These are phyloP conservation scores for Alternaria consortialis DNA, from an alignment of 2,329 filamentous ascomycete genomes.

Conservation along the genomic window DNA sequence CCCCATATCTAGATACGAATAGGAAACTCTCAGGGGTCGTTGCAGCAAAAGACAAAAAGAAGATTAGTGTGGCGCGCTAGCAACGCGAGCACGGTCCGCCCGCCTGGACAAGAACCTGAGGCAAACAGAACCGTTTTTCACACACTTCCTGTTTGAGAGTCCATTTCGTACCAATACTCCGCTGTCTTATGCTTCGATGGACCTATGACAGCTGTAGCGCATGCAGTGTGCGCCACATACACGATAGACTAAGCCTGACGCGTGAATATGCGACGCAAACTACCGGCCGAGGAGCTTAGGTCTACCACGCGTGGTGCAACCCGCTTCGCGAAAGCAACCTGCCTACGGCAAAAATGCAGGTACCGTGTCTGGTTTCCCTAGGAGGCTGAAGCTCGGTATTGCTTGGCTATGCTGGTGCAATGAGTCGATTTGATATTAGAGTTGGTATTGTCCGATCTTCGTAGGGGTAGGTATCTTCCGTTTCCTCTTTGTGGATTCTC, in stretches of 20 bases:
- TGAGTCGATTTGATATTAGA: neutral
- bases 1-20: neutral
- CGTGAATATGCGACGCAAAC: slow-evolving; percentile 4
- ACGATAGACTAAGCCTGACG: neutral
- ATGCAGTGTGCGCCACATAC: neutral
- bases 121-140: slow-evolving; percentile 3
- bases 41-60: neutral
- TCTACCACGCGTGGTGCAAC: slow-evolving; percentile 1
- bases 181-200: neutral
- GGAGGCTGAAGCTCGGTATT: neutral
- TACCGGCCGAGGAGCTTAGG: neutral
- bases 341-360: neutral
- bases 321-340: neutral
- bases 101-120: slow-evolving; percentile 2
- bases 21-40: neutral
- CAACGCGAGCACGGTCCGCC: neutral
- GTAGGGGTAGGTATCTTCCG: slow-evolving; percentile 6
- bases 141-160: slow-evolving; percentile 2
- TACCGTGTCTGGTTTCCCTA: neutral
- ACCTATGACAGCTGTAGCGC: slow-evolving; percentile 11
- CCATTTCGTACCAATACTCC: neutral
- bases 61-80: neutral
- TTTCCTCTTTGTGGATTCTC: slow-evolving; percentile 4
- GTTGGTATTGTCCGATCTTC: neutral
- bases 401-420: slow-evolving; percentile 6